A percentile compares a stretch with the other conserved stretches of the same genome.
These are phyloP conservation scores for Psidium friedrichsthalianum DNA, from an alignment of 345 rosid genomes.

Conservation along the genomic window DNA sequence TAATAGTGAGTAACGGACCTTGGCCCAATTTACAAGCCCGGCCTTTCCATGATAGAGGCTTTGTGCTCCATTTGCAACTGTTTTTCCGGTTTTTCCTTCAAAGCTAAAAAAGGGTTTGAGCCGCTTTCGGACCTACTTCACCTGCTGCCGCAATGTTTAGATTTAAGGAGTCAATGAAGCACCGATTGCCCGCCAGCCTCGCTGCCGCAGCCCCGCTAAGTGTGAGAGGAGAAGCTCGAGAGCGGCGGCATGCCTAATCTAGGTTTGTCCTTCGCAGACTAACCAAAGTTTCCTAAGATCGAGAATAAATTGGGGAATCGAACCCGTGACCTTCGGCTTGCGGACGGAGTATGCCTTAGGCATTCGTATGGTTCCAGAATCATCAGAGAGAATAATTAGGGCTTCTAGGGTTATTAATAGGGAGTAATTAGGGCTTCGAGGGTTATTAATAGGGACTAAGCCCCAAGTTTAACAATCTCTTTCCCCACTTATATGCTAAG, in stretches of 20 bases:
- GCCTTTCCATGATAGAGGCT: not conserved
- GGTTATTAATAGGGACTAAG: not conserved
- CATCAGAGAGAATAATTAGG: not conserved
- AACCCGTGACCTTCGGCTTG: not conserved
- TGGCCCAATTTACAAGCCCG: not conserved
- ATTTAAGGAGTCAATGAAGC: not conserved
- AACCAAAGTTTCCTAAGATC: not conserved
- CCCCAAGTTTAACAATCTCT: not conserved
- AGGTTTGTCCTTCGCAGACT: rapidly evolving
- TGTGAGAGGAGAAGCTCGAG: not conserved
- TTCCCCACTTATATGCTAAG: not conserved
- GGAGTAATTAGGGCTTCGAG: not conserved
- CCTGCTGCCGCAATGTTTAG: not conserved
- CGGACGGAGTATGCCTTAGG: not conserved
- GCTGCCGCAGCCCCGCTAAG: rapidly evolving
- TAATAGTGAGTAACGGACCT: not conserved
- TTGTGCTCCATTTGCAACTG: not conserved
- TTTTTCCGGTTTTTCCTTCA: not conserved
- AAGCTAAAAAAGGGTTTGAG: not conserved
- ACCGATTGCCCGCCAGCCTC: not conserved
- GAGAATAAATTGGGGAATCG: not conserved
- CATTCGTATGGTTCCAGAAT: not conserved
- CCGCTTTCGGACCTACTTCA: not conserved
- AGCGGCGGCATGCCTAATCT: not conserved
- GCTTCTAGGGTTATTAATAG: not conserved